Evolutionary conservation across 352 stramenopile genomes (phyloP).

Genomic region (Globisporangium sylvaticum): DNA sequence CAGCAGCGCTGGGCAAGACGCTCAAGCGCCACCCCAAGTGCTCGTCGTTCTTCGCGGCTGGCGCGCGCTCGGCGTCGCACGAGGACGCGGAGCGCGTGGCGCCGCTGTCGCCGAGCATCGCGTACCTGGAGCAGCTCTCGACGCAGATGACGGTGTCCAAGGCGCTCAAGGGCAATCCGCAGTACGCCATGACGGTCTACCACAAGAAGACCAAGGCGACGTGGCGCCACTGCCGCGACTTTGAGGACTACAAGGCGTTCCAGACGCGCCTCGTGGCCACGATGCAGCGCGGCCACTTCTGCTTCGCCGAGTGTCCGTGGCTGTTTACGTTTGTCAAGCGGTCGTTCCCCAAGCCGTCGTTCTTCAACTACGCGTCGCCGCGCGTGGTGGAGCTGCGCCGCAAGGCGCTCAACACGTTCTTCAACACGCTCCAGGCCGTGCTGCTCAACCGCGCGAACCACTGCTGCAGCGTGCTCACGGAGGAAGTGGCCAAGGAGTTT

Average conservation of each 20-base stretch:
- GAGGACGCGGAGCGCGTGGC: background rate
- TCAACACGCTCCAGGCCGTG: constrained; percentile 27
- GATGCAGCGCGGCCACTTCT: constrained; percentile 41
- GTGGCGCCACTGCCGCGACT: constrained; percentile 10
- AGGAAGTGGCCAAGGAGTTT: constrained; percentile 22
- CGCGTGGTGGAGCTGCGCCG: constrained; percentile 28
- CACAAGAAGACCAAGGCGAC: constrained; percentile 1
- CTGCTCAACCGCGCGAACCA: constrained; percentile 36
- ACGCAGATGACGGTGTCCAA: background rate
- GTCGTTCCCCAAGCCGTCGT: constrained; percentile 35
- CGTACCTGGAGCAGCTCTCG: constrained; percentile 7
- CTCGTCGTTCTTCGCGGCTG: constrained; percentile 1
- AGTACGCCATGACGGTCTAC: constrained; percentile 10
- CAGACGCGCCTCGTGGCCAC: constrained; percentile 25
- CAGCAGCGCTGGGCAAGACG: background rate
- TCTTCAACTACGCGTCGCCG: constrained; percentile 24
- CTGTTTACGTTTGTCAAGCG: constrained; percentile 44
- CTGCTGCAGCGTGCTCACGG: constrained; percentile 22
- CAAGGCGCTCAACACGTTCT: constrained; percentile 37
- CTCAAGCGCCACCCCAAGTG: constrained; percentile 8
- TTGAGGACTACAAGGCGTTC: constrained; percentile 21
- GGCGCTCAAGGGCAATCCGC: constrained; percentile 1
- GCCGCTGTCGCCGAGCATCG: constrained; percentile 2
- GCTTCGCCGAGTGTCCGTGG: constrained; percentile 43
- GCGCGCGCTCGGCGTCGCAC: background rate